These are phyloP conservation scores for Hypoxylon subgilvum DNA, from an alignment of 495 filamentous ascomycete species.

Conservation along the genomic window DNA sequence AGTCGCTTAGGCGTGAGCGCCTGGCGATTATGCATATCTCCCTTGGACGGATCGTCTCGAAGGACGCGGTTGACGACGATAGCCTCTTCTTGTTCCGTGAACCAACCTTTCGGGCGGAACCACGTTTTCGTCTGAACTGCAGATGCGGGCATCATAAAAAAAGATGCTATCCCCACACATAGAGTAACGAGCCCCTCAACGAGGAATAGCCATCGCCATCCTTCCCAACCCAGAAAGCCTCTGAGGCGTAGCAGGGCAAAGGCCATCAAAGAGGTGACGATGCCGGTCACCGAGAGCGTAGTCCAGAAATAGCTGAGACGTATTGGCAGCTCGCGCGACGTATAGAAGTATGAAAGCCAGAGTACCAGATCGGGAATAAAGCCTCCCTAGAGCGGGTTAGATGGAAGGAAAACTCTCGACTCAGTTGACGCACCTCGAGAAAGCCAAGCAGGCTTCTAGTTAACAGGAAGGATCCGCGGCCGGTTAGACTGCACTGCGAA, in stretches of 20 bases:
- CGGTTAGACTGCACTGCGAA: constrained; percentile 39
- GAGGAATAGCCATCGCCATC: constrained; percentile 69
- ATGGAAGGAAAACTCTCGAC: background rate
- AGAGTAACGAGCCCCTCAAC: constrained; percentile 59
- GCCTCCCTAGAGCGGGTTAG: constrained; percentile 48
- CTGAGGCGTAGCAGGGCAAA: constrained; percentile 60
- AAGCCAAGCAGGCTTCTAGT: constrained; percentile 48
- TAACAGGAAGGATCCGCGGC: constrained; percentile 47
- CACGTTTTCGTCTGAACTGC: constrained; percentile 59
- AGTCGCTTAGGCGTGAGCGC: constrained; percentile 64
- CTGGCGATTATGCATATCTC: constrained; percentile 66
- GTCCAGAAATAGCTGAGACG: constrained; percentile 63
- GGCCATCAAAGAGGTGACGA: constrained; percentile 59
- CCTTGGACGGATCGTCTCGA: constrained; percentile 63
- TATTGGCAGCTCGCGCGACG: constrained; percentile 55
- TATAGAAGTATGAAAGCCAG: constrained; percentile 62
- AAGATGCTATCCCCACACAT: constrained; percentile 57
- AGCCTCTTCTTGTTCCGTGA: constrained; percentile 56
- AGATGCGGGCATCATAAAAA: constrained; percentile 62
- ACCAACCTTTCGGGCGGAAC: constrained; percentile 59
- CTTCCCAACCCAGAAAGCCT: constrained; percentile 58
- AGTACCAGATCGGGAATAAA: constrained; percentile 61
- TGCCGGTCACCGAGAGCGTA: constrained; percentile 56
- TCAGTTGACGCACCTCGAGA: constrained; percentile 43
- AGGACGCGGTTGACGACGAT: constrained; percentile 59